Evolutionary conservation across 23 red algal species (phyloP).

Genomic region (Gracilaria caudata): DNA sequence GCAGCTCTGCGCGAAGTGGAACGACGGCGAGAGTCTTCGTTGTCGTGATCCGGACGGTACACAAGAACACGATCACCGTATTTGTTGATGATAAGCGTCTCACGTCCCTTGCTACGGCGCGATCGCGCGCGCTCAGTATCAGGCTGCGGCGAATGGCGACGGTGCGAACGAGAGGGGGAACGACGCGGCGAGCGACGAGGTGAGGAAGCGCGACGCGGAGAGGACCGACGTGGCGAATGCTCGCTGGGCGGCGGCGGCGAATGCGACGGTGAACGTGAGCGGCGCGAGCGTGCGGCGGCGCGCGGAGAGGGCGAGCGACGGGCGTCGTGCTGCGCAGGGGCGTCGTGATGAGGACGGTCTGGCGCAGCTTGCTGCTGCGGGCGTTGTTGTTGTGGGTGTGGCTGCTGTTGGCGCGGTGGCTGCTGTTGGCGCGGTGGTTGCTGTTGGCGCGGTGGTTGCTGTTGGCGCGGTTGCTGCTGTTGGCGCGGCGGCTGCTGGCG

Average conservation of each 20-base stretch:
- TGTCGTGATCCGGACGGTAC: conserved; percentile 30
- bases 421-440: neutral
- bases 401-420: neutral
- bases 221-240: conserved; percentile 8
- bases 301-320: neutral
- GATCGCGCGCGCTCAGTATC: conserved; percentile 3
- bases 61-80: conserved; percentile 29
- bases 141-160: conserved; percentile 13
- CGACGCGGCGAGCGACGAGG: conserved; percentile 18
- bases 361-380: neutral
- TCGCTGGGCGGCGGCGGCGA: conserved; percentile 29
- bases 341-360: neutral
- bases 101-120: neutral
- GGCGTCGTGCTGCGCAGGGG: neutral
- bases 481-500: neutral
- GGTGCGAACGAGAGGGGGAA: neutral
- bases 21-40: neutral
- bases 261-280: conserved; percentile 4
- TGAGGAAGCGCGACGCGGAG: conserved; percentile 1
- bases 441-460: neutral
- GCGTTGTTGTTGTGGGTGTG: neutral
- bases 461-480: neutral
- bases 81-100: conserved; percentile 39
- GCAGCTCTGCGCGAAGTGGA: neutral
- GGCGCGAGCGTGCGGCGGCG: neutral